A percentile compares a stretch with the other conserved stretches of the same genome.
Conservation (phyloP, 345 rosid genomes). For the Eucalyptus tenuipes region DNA sequence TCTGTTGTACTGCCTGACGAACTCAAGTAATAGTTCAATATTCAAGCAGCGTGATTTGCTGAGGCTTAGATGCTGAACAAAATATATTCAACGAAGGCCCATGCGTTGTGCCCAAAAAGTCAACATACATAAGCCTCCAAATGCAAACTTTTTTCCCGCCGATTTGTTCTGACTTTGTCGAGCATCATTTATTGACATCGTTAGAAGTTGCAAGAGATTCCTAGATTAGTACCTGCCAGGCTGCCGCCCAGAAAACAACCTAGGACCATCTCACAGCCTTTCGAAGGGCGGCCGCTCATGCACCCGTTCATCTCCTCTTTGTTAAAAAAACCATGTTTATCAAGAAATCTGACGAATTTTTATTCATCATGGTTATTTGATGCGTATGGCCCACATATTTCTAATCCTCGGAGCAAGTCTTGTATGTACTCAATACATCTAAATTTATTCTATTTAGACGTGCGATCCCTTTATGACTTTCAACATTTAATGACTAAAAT, state of each 20-base stretch:
- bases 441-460: background rate
- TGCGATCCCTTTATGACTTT: background rate
- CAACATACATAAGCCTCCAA: background rate
- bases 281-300: background rate
- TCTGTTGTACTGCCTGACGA: background rate
- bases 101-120: background rate
- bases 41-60: background rate
- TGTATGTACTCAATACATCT: background rate
- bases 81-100: background rate
- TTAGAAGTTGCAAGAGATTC: background rate
- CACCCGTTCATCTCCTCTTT: background rate
- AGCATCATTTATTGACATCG: background rate
- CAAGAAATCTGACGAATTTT: background rate
- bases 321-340: background rate
- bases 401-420: background rate
- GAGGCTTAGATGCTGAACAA: background rate
- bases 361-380: background rate
- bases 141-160: background rate
- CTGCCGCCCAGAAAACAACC: background rate
- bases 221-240: background rate
- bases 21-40: background rate
- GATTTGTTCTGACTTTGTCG: background rate
- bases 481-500: background rate
- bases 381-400: background rate
- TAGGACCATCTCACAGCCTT: background rate